Evolutionary conservation across 495 filamentous ascomycete genomes (phyloP).

Genomic region (Xylaria telfairii): DNA sequence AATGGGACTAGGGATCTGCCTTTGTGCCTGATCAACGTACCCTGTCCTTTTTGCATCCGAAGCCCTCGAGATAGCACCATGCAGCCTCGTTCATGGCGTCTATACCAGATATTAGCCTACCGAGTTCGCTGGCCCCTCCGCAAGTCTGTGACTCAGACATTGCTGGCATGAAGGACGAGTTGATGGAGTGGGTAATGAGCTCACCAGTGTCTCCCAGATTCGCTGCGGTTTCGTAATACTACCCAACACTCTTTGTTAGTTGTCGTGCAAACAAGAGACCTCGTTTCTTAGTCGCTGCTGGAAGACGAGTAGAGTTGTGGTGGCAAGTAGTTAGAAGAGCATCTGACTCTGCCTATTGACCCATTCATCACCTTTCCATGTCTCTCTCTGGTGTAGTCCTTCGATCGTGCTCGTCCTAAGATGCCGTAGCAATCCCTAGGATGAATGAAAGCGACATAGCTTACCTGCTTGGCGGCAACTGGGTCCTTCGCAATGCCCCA

Average conservation of each 20-base stretch:
- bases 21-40: constrained; percentile 62
- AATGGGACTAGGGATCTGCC: constrained; percentile 23
- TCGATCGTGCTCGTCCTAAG: constrained; percentile 5
- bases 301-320: constrained; percentile 10
- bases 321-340: constrained; percentile 4
- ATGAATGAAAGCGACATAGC: constrained; percentile 25
- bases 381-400: neutral
- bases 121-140: constrained; percentile 26
- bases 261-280: constrained; percentile 32
- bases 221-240: constrained; percentile 97
- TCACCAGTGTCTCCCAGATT: constrained; percentile 86
- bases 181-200: constrained; percentile 31
- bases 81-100: constrained; percentile 98
- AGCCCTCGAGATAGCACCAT: constrained; percentile 95
- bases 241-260: constrained; percentile 45
- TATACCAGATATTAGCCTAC: constrained; percentile 38
- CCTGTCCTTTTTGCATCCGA: constrained; percentile 96
- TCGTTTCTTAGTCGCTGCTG: constrained; percentile 21
- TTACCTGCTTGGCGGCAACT: constrained; percentile 73
- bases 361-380: constrained; percentile 11
- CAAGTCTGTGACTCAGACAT: constrained; percentile 24
- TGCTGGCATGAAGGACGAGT: constrained; percentile 25
- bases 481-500: constrained; percentile 93
- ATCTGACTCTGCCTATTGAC: constrained; percentile 11
- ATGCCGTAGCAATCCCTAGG: neutral